Percentiles rank a stretch among this genome's conserved stretches.
These are phyloP conservation scores for Gaeumannomyces sp. DNA, from an alignment of 2,329 filamentous ascomycete species.

Conservation along the genomic window DNA sequence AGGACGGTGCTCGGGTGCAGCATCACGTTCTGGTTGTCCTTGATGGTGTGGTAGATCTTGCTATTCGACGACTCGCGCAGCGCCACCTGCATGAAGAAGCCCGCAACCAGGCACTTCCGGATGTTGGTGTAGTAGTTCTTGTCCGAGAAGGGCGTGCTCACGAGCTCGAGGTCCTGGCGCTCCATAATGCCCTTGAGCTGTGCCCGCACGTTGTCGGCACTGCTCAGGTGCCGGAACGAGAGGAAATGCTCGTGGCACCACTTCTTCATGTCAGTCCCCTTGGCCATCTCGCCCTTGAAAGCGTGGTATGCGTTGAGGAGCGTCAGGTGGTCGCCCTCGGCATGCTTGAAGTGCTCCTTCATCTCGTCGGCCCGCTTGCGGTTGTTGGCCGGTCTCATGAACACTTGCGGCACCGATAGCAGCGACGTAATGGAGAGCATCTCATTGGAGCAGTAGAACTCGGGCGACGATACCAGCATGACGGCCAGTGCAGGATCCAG, in stretches of 20 bases:
- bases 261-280: conserved; percentile 63
- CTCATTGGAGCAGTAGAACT: conserved; percentile 98
- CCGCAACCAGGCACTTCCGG: conserved; percentile 79
- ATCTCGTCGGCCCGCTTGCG: conserved; percentile 94
- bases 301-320: conserved; percentile 97
- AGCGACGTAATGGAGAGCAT: conserved; percentile 92
- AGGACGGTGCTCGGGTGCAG: conserved; percentile 92
- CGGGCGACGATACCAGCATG: conserved; percentile 95
- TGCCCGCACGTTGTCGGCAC: conserved; percentile 86
- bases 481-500: conserved; percentile 91
- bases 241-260: conserved; percentile 99
- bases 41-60: conserved; percentile 92
- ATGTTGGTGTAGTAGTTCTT: conserved; percentile 99
- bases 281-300: conserved; percentile 73
- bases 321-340: conserved; percentile 90
- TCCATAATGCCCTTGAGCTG: conserved; percentile 98
- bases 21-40: conserved; percentile 90
- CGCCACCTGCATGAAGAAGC: conserved; percentile 99
- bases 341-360: conserved; percentile 89
- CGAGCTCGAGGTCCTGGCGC: conserved; percentile 73
- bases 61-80: conserved; percentile 76
- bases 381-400: conserved; percentile 76
- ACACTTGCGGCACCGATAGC: conserved; percentile 90
- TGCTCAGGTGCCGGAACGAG: conserved; percentile 78
- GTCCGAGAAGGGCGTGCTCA: conserved; percentile 86